phyloP scores from a whole-genome alignment of 2,329 filamentous ascomycete genomes.

The Sporothrix globosa region DNA sequence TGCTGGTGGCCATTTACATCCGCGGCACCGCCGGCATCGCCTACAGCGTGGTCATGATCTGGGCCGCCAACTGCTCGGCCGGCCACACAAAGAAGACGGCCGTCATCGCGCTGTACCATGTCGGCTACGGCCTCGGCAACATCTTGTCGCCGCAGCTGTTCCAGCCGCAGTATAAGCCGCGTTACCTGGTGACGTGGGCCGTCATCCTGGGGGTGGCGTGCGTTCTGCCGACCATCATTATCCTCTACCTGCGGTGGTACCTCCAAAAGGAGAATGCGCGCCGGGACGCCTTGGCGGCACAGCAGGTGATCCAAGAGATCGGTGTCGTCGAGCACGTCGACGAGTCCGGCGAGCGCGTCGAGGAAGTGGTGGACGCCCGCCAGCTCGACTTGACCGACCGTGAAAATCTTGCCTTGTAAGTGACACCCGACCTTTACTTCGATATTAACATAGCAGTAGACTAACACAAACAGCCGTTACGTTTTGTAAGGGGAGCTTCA shows the following conservation, averaged over 20 bases:
- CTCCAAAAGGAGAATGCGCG: conserved; percentile 32
- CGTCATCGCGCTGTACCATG: conserved; percentile 63
- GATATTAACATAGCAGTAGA: neutral
- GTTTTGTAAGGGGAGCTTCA: neutral
- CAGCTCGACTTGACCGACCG: conserved; percentile 34
- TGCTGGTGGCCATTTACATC: conserved; percentile 31
- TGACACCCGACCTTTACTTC: neutral
- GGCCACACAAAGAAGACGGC: conserved; percentile 68
- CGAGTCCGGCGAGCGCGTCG: conserved; percentile 19
- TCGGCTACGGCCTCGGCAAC: conserved; percentile 64
- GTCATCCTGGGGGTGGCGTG: conserved; percentile 34
- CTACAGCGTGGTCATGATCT: conserved; percentile 43
- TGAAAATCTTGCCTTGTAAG: conserved; percentile 33
- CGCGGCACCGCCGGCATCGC: conserved; percentile 29
- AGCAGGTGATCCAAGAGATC: conserved; percentile 25
- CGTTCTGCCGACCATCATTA: conserved; percentile 33
- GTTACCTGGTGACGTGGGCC: conserved; percentile 40
- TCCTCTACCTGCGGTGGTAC: conserved; percentile 34
- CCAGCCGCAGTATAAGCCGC: conserved; percentile 54
- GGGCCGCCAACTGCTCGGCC: conserved; percentile 55
- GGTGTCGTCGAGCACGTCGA: conserved; percentile 33
- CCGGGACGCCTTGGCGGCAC: conserved; percentile 28
- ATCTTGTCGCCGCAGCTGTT: conserved; percentile 68
- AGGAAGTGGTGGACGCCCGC: conserved; percentile 29
- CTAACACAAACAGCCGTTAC: conserved; percentile 10